These are phyloP conservation scores for Pythium guiyangense DNA, from an alignment of 352 stramenopile species.

Conservation along the genomic window DNA sequence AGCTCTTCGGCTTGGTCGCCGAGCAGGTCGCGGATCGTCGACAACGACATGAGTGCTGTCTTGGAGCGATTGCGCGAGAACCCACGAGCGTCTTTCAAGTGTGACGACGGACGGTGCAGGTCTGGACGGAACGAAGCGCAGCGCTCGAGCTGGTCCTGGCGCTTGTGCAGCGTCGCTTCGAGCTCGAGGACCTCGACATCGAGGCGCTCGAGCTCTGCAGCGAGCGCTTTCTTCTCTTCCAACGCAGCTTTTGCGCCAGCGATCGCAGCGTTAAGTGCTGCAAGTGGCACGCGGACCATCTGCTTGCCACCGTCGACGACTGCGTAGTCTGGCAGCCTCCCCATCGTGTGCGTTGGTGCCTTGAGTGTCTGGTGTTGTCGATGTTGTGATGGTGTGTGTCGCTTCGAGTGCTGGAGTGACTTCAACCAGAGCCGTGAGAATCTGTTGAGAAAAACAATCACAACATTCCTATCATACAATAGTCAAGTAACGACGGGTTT, in stretches of 20 bases:
- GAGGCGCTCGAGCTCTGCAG: conserved; percentile 22
- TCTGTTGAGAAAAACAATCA: not conserved
- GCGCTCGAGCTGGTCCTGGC: conserved; percentile 51
- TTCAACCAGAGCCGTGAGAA: too few relatives aligned
- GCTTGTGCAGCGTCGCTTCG: conserved; percentile 39
- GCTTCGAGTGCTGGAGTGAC: not conserved
- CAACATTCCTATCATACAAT: not conserved
- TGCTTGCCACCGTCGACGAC: conserved; percentile 6
- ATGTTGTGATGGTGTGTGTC: too few relatives aligned
- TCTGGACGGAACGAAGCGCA: conserved; percentile 28
- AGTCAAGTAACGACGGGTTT: not conserved
- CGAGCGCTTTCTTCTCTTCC: conserved; percentile 28
- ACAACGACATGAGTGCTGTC: conserved; percentile 31
- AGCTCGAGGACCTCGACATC: conserved; percentile 36
- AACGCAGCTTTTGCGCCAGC: conserved; percentile 21
- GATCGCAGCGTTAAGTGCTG: conserved; percentile 31
- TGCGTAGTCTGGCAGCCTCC: conserved; percentile 3
- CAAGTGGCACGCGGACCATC: conserved; percentile 40
- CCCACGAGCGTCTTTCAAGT: not conserved
- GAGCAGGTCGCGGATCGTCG: conserved; percentile 50
- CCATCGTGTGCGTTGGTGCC: not conserved
- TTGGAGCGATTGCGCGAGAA: conserved; percentile 39
- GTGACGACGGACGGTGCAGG: conserved; percentile 8
- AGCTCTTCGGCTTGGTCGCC: conserved; percentile 45
- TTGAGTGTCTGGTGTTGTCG: too few relatives aligned